These are phyloP conservation scores for Rhodotorula babjevae DNA, from an alignment of 768 basidiomycete species.

Conservation along the genomic window DNA sequence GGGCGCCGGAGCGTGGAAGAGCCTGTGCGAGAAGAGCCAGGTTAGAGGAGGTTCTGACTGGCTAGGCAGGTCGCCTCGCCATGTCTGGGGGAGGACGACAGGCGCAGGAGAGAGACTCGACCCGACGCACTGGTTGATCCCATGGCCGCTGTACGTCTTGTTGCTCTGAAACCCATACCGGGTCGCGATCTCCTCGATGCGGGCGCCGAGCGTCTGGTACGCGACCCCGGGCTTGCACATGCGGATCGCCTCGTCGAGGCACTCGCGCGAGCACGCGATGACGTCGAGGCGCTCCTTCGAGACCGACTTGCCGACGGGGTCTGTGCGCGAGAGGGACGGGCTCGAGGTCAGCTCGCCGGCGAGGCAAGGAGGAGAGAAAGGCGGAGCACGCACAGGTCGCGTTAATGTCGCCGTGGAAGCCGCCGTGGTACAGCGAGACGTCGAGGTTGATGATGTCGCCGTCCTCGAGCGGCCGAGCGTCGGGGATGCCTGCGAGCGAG, in stretches of 20 bases:
- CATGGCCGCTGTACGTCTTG: slow-evolving; percentile 54
- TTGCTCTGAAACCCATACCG: slow-evolving; percentile 83
- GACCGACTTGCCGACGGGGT: slow-evolving; percentile 47
- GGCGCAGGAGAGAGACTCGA: rapidly evolving
- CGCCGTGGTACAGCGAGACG: slow-evolving; percentile 71
- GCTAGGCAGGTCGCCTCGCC: background rate
- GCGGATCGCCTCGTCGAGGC: slow-evolving; percentile 82
- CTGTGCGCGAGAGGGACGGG: background rate
- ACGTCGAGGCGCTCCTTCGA: slow-evolving; percentile 75
- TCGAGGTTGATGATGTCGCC: slow-evolving; percentile 97
- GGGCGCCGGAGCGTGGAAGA: slow-evolving; percentile 25
- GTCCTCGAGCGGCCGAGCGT: slow-evolving; percentile 63
- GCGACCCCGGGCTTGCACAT: slow-evolving; percentile 88
- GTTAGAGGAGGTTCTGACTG: background rate
- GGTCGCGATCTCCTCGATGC: slow-evolving; percentile 79
- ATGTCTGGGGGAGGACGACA: background rate
- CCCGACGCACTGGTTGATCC: slow-evolving; percentile 35
- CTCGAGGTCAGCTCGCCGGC: background rate
- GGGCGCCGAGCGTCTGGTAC: slow-evolving; percentile 79
- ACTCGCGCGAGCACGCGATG: slow-evolving; percentile 73
- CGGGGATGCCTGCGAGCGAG: slow-evolving; percentile 38
- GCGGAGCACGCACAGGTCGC: slow-evolving; percentile 37
- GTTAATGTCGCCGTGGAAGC: slow-evolving; percentile 72
- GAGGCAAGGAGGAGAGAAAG: too few species aligned
- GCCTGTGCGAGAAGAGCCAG: background rate